These are phyloP conservation scores for Isoetes taiwanensis DNA, from an alignment of 75 land plant genomes.

Conservation along the genomic window DNA sequence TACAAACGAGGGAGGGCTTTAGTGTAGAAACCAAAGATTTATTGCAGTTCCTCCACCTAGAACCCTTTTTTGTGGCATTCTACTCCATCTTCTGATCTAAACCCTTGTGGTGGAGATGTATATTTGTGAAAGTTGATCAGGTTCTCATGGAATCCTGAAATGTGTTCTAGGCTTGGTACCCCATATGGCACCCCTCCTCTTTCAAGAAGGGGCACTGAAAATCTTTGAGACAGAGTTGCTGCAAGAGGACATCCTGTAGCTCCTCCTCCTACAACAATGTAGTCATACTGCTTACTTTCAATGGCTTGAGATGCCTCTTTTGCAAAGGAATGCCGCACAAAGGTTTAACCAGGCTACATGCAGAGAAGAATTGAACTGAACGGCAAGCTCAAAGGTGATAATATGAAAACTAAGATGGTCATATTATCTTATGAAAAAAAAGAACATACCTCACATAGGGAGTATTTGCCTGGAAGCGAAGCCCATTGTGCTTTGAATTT, in stretches of 20 bases:
- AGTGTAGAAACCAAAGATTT: not conserved
- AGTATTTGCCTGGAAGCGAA: too few species aligned
- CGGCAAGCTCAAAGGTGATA: too few species aligned
- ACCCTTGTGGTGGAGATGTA: not conserved
- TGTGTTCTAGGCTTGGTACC: not conserved
- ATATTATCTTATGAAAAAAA: too few species aligned
- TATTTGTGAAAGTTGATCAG: not conserved
- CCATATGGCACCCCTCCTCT: conserved; percentile 1
- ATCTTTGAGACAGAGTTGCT: not conserved
- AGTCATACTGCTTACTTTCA: not conserved
- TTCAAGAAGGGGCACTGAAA: not conserved
- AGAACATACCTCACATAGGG: too few species aligned
- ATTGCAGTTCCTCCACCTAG: not conserved
- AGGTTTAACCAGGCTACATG: too few species aligned
- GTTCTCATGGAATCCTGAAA: not conserved
- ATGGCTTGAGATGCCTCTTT: not conserved
- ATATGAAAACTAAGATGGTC: too few species aligned
- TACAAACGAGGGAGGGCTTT: too few species aligned
- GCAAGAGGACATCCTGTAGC: not conserved
- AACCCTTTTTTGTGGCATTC: not conserved
- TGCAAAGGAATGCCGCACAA: not conserved
- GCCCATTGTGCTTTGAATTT: too few species aligned
- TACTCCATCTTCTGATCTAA: not conserved
- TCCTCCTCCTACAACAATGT: conserved; percentile 1
- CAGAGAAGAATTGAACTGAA: too few species aligned